Percentiles rank a stretch among this genome's conserved stretches.
Conservation (phyloP, 2,329 filamentous ascomycete species). For the Tolypocladium album region DNA sequence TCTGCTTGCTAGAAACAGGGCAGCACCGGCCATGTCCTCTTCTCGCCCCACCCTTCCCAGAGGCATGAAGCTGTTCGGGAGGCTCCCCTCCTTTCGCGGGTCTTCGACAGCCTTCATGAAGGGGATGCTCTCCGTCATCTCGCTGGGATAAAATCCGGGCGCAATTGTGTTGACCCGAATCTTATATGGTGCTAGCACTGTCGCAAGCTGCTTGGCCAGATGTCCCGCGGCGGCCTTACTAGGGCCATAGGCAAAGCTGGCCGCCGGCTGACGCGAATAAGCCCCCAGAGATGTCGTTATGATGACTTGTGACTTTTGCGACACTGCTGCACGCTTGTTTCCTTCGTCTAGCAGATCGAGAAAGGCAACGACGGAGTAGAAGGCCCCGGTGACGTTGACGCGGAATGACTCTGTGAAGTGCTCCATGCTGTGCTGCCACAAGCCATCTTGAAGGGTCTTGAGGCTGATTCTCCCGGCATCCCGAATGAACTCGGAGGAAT, state of each 20-base stretch:
- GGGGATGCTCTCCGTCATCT: conserved; percentile 43
- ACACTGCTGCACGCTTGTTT: conserved; percentile 21
- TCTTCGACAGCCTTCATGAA: conserved; percentile 20
- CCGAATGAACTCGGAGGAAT: neutral
- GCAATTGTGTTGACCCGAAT: conserved; percentile 42
- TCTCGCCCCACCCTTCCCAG: conserved; percentile 49
- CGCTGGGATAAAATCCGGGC: conserved; percentile 49
- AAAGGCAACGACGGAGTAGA: conserved; percentile 42
- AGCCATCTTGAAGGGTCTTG: conserved; percentile 5
- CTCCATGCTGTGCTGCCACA: conserved; percentile 30
- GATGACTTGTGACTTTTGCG: conserved; percentile 18
- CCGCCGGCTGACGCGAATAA: conserved; percentile 46
- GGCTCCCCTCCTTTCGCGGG: conserved; percentile 8
- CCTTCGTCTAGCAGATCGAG: conserved; percentile 45
- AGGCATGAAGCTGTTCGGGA: conserved; percentile 39
- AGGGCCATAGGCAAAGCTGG: conserved; percentile 55
- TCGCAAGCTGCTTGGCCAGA: conserved; percentile 54
- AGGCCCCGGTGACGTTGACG: conserved; percentile 41
- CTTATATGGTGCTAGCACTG: conserved; percentile 46
- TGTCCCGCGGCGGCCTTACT: conserved; percentile 60
- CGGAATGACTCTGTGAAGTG: conserved; percentile 47
- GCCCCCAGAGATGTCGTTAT: conserved; percentile 54
- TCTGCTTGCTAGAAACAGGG: conserved; percentile 52
- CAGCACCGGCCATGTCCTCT: conserved; percentile 53
- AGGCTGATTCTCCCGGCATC: conserved; percentile 1